These are phyloP conservation scores for Aspergillus tanneri DNA, from an alignment of 2,329 filamentous ascomycete species.

Conservation along the genomic window DNA sequence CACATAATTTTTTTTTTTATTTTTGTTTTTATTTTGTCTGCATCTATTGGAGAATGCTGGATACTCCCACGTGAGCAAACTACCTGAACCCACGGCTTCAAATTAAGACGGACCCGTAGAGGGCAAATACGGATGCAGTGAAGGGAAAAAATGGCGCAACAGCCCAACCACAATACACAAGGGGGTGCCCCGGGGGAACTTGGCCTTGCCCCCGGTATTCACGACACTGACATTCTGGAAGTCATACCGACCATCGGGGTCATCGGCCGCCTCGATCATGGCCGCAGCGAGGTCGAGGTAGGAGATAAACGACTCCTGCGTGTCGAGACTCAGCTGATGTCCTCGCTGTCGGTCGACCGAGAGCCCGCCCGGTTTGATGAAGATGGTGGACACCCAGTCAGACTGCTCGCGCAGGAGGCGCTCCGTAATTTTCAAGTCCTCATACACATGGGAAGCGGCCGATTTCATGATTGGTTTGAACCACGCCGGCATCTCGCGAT, in stretches of 20 bases:
- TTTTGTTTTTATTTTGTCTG: too few relatives aligned
- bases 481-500: conserved; percentile 4
- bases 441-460: conserved; percentile 9
- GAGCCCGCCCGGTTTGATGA: conserved; percentile 11
- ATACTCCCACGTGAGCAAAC: too few relatives aligned
- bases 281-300: conserved; percentile 13
- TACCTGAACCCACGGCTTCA: too few relatives aligned
- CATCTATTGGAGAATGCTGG: too few relatives aligned
- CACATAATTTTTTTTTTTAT: too few relatives aligned
- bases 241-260: conserved; percentile 2
- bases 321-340: conserved; percentile 4
- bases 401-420: background rate
- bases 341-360: conserved; percentile 8
- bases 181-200: conserved; percentile 7
- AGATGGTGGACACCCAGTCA: conserved; percentile 8
- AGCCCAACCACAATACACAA: conserved; percentile 9
- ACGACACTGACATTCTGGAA: conserved; percentile 11
- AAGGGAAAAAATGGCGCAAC: conserved; percentile 11
- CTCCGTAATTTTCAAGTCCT: conserved; percentile 7
- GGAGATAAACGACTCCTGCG: conserved; percentile 7
- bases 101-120: conserved; percentile 8
- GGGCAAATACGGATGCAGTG: conserved; percentile 10
- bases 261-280: conserved; percentile 11
- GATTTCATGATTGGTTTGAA: conserved; percentile 7
- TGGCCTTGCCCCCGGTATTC: conserved; percentile 6